Evolutionary conservation across 768 basidiomycete genomes (phyloP).

Genomic region (Kwoniella bestiolae): DNA sequence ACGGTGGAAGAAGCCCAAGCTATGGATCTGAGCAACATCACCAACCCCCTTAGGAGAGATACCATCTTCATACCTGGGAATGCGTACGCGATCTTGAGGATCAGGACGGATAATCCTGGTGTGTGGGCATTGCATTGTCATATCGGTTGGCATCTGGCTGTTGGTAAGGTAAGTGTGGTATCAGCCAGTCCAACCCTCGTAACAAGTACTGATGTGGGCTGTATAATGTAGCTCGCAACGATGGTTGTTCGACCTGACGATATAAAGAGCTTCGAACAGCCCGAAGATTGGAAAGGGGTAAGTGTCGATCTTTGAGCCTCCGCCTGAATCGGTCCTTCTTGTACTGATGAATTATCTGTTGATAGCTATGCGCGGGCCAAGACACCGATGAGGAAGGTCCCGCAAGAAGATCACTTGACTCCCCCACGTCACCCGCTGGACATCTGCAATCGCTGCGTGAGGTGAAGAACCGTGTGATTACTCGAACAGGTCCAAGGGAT

Average conservation of each 20-base stretch:
- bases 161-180: slow-evolving; percentile 34
- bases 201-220: background rate
- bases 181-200: background rate
- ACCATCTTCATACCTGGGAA: slow-evolving; percentile 21
- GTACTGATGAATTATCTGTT: background rate
- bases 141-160: slow-evolving; percentile 39
- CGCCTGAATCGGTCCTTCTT: background rate
- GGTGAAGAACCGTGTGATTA: slow-evolving; percentile 4
- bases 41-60: slow-evolving; percentile 21
- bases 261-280: slow-evolving; percentile 24
- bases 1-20: slow-evolving; percentile 13
- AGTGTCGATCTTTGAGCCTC: background rate
- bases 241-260: slow-evolving; percentile 32
- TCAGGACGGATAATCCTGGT: slow-evolving; percentile 34
- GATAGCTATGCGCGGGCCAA: slow-evolving; percentile 18
- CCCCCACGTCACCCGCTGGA: background rate
- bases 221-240: slow-evolving; percentile 19
- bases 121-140: slow-evolving; percentile 46
- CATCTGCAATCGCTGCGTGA: background rate
- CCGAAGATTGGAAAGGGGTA: slow-evolving; percentile 29
- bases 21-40: slow-evolving; percentile 1
- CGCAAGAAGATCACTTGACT: slow-evolving; percentile 5
- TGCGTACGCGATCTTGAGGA: slow-evolving; percentile 14
- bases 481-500: slow-evolving; percentile 7
- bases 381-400: slow-evolving; percentile 17